phyloP scores from a whole-genome alignment of 495 filamentous ascomycete genomes.

The Hypoxylon trugodes region DNA sequence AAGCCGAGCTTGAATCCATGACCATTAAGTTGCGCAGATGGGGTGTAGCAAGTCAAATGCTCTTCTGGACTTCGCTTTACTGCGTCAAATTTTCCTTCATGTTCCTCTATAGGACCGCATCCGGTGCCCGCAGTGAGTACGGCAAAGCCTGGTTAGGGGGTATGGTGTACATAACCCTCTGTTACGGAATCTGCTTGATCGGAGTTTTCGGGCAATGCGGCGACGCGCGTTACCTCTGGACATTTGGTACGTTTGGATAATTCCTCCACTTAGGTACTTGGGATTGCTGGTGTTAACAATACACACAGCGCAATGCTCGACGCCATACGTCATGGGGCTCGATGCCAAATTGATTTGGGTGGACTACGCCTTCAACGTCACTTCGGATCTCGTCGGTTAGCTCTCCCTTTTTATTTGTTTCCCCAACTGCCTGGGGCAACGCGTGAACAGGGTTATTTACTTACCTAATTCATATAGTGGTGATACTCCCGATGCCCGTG shows the following conservation, averaged over 20 bases:
- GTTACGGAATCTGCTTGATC: slow-evolving; percentile 17
- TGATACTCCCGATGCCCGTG: slow-evolving; percentile 43
- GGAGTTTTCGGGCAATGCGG: slow-evolving; percentile 31
- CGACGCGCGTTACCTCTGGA: slow-evolving; percentile 3
- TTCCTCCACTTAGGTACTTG: background rate
- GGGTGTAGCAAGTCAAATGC: background rate
- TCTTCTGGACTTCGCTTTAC: slow-evolving; percentile 25
- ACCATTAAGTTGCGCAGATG: slow-evolving; percentile 16
- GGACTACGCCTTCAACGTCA: slow-evolving; percentile 8
- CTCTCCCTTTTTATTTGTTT: background rate
- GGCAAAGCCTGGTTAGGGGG: background rate
- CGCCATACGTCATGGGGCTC: slow-evolving; percentile 8
- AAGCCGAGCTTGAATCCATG: slow-evolving; percentile 10
- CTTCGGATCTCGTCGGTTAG: slow-evolving; percentile 12
- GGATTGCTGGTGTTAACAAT: background rate
- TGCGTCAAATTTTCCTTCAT: slow-evolving; percentile 30
- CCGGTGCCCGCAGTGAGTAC: background rate
- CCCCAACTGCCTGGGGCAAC: too few relatives aligned
- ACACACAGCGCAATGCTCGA: background rate
- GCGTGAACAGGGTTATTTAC: background rate
- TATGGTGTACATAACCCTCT: slow-evolving; percentile 14
- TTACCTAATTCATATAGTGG: slow-evolving; percentile 8
- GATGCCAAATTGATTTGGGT: slow-evolving; percentile 9
- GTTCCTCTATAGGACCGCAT: slow-evolving; percentile 9
- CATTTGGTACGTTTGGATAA: background rate